phyloP scores from a whole-genome alignment of 441 rosid species.

The Adansonia madagascariensis region DNA sequence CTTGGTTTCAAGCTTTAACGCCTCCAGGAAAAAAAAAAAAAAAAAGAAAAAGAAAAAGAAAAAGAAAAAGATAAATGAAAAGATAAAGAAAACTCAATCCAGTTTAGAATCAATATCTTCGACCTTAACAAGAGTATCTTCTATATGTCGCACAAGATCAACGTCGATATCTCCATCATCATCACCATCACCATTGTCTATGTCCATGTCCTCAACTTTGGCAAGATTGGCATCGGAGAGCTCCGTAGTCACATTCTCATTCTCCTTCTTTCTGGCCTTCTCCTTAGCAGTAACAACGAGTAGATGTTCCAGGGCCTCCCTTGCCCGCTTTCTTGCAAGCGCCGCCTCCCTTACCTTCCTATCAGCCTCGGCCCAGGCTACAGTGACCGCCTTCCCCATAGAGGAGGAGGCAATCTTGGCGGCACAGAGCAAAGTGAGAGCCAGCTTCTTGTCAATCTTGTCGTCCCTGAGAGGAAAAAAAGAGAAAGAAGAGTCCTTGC shows the following conservation, averaged over 20 bases:
- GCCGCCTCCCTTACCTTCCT: conserved; percentile 35
- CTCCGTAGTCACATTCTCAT: background rate
- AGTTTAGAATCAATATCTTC: background rate
- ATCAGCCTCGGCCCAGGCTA: conserved; percentile 30
- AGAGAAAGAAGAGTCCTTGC: conserved; percentile 26
- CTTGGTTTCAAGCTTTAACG: background rate
- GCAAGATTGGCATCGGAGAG: background rate
- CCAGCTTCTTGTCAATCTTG: conserved; percentile 29
- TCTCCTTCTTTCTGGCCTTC: background rate
- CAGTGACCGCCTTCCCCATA: conserved; percentile 32
- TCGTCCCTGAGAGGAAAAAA: conserved; percentile 21
- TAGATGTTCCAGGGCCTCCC: conserved; percentile 30
- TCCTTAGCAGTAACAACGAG: background rate
- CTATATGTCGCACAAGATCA: conserved; percentile 26
- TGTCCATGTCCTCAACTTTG: background rate
- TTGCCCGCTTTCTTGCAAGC: conserved; percentile 31
- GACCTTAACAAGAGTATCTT: conserved; percentile 20
- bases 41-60: too few relatives aligned
- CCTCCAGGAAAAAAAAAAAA: background rate
- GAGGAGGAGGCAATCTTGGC: conserved; percentile 30
- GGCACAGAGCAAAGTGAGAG: conserved; percentile 31
- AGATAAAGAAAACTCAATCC: background rate
- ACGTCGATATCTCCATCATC: conserved; percentile 14
- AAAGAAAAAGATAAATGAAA: too few relatives aligned
- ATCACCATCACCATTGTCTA: conserved; percentile 1